phyloP scores from a whole-genome alignment of 2,329 filamentous ascomycete species.

The Scortechinia acanthostroma region DNA sequence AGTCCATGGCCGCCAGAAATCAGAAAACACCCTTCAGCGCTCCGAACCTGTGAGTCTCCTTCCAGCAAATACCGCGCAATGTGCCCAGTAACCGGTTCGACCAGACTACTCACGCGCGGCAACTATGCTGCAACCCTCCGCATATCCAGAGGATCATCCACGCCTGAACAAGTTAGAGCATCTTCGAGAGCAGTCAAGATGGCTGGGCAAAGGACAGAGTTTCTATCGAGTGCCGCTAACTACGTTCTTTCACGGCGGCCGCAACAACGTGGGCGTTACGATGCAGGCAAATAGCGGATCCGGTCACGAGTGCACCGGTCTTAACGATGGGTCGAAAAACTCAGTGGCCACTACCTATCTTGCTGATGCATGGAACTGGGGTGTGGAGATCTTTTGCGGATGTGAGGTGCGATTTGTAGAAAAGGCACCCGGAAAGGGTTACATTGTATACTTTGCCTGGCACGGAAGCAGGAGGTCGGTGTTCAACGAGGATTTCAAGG shows the following conservation, averaged over 20 bases:
- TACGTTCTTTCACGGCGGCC: slow-evolving; percentile 51
- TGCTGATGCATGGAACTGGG: slow-evolving; percentile 67
- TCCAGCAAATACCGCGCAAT: background rate
- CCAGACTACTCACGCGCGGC: slow-evolving; percentile 48
- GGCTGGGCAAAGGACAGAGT: slow-evolving; percentile 38
- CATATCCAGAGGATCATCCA: slow-evolving; percentile 51
- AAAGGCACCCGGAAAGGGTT: slow-evolving; percentile 41
- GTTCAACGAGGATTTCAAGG: slow-evolving; percentile 44
- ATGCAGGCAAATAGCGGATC: slow-evolving; percentile 53
- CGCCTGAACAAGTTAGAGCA: slow-evolving; percentile 47
- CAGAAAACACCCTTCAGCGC: slow-evolving; percentile 24
- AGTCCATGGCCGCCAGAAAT: slow-evolving; percentile 53
- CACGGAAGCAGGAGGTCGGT: slow-evolving; percentile 47
- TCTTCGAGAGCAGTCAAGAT: slow-evolving; percentile 45
- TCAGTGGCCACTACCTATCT: slow-evolving; percentile 62
- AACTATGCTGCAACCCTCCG: slow-evolving; percentile 46
- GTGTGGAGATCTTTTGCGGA: slow-evolving; percentile 65
- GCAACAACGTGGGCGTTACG: slow-evolving; percentile 56
- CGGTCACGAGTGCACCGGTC: slow-evolving; percentile 54
- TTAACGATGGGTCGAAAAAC: slow-evolving; percentile 65
- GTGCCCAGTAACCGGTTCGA: background rate
- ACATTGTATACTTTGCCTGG: slow-evolving; percentile 59
- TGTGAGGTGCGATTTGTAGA: slow-evolving; percentile 59
- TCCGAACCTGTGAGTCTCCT: slow-evolving; percentile 39
- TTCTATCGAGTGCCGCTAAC: slow-evolving; percentile 53